Percentiles rank a stretch among this genome's conserved stretches.
Conservation (phyloP, 768 basidiomycete genomes). For the Suillus paluster region DNA sequence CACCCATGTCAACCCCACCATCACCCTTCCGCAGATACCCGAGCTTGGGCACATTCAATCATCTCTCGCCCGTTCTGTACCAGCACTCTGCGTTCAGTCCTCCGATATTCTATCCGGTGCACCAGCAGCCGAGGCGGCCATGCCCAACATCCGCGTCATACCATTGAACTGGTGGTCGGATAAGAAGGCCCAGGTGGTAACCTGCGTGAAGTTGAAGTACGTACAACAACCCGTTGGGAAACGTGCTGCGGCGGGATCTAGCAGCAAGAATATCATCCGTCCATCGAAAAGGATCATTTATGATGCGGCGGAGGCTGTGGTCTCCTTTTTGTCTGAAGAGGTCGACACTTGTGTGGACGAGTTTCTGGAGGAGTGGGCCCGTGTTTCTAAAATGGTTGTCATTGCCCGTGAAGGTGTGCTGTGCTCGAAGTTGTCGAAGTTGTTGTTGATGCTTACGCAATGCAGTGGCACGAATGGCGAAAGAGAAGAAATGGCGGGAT, state of each 20-base stretch:
- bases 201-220: slow-evolving; percentile 89
- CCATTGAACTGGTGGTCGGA: slow-evolving; percentile 93
- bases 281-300: slow-evolving; percentile 90
- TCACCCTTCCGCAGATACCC: slow-evolving; percentile 42
- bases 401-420: slow-evolving; percentile 86
- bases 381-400: slow-evolving; percentile 92
- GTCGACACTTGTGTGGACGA: slow-evolving; percentile 89
- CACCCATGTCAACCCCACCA: slow-evolving; percentile 68
- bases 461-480: slow-evolving; percentile 83
- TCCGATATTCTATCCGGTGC: slow-evolving; percentile 80
- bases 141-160: slow-evolving; percentile 89
- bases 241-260: slow-evolving; percentile 56
- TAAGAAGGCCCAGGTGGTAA: slow-evolving; percentile 79
- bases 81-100: slow-evolving; percentile 83
- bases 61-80: slow-evolving; percentile 76
- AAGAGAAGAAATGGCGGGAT: slow-evolving; percentile 70
- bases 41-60: slow-evolving; percentile 67
- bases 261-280: slow-evolving; percentile 61
- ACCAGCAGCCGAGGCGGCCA: slow-evolving; percentile 88
- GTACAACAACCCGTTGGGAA: slow-evolving; percentile 86
- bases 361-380: slow-evolving; percentile 91
- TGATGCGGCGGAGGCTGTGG: slow-evolving; percentile 85
- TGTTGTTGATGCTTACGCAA: slow-evolving; percentile 9
- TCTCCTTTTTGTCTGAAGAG: slow-evolving; percentile 86
- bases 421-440: background rate